A percentile compares a stretch with the other conserved stretches of the same genome.
Evolutionary conservation across 1,284 basidiomycete genomes (phyloP).

Genomic region (Papiliotrema fonsecae): DNA sequence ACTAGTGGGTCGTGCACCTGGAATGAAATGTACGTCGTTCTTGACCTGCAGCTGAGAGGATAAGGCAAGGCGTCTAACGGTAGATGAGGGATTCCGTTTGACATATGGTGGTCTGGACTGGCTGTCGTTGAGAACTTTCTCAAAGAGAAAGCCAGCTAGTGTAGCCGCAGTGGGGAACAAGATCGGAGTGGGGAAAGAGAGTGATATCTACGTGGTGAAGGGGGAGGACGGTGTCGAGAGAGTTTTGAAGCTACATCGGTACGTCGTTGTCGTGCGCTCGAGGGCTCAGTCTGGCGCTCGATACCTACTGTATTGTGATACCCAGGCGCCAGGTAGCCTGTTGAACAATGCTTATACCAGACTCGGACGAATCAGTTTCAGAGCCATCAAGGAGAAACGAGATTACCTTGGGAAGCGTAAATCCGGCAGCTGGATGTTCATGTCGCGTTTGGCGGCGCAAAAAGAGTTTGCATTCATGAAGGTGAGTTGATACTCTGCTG

Average conservation of each 20-base stretch:
- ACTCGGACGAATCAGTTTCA: constrained; percentile 91
- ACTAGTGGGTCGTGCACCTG: constrained; percentile 82
- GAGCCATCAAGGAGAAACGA: constrained; percentile 92
- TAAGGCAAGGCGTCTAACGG: neutral
- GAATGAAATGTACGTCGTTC: constrained; percentile 70
- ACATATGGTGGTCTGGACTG: constrained; percentile 98
- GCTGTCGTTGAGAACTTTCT: constrained; percentile 87
- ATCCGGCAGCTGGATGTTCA: constrained; percentile 99
- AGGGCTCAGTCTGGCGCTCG: neutral
- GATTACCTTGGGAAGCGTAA: constrained; percentile 96
- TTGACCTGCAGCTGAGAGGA: neutral
- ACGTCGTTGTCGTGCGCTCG: constrained; percentile 2
- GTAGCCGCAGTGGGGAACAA: constrained; percentile 85
- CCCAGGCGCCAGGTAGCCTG: no score
- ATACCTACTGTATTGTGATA: no score
- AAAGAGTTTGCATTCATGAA: constrained; percentile 99
- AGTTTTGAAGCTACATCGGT: constrained; percentile 91
- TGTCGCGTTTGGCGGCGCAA: constrained; percentile 91
- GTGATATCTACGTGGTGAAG: constrained; percentile 92
- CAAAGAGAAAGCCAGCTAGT: constrained; percentile 72
- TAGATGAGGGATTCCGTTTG: constrained; percentile 93
- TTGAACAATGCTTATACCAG: constrained; percentile 9
- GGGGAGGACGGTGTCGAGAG: constrained; percentile 75
- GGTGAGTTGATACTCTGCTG: constrained; percentile 49
- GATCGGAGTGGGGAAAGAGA: constrained; percentile 98